These are phyloP conservation scores for Proliferodiscus dingleyae DNA, from an alignment of 2,329 filamentous ascomycete species.

Conservation along the genomic window DNA sequence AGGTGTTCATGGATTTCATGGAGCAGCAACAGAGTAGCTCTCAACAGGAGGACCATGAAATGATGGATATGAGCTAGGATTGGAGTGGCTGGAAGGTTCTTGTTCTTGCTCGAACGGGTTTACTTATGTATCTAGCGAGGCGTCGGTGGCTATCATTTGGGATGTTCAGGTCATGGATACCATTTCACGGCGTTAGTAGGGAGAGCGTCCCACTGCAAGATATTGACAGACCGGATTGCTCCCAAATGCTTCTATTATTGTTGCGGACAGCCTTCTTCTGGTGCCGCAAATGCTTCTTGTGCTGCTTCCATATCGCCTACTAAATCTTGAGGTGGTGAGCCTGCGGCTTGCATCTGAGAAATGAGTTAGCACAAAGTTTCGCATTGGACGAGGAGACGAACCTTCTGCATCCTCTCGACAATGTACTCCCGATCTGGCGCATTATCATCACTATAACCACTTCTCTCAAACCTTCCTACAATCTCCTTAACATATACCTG, in stretches of 20 bases:
- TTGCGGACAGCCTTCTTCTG: conserved; percentile 58
- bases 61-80: conserved; percentile 27
- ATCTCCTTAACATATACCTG: conserved; percentile 77
- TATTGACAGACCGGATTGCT: conserved; percentile 7
- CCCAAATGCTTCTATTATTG: conserved; percentile 41
- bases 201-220: no score
- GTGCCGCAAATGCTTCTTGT: conserved; percentile 61
- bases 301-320: conserved; percentile 85
- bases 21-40: conserved; percentile 21
- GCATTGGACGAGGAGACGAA: conserved; percentile 37
- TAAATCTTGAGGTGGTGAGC: conserved; percentile 83
- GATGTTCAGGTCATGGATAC: conserved; percentile 2
- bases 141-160: conserved; percentile 8
- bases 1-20: conserved; percentile 61
- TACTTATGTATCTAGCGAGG: conserved; percentile 20
- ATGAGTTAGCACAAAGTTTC: no score
- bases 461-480: conserved; percentile 80
- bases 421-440: conserved; percentile 82
- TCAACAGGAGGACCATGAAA: conserved; percentile 27
- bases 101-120: conserved; percentile 3
- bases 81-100: neutral
- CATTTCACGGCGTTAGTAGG: conserved; percentile 1
- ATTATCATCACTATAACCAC: conserved; percentile 77
- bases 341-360: conserved; percentile 88
- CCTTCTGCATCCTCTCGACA: conserved; percentile 96